Evolutionary conservation across 2,329 filamentous ascomycete genomes (phyloP).

Genomic region (Scedosporium aurantiacum): DNA sequence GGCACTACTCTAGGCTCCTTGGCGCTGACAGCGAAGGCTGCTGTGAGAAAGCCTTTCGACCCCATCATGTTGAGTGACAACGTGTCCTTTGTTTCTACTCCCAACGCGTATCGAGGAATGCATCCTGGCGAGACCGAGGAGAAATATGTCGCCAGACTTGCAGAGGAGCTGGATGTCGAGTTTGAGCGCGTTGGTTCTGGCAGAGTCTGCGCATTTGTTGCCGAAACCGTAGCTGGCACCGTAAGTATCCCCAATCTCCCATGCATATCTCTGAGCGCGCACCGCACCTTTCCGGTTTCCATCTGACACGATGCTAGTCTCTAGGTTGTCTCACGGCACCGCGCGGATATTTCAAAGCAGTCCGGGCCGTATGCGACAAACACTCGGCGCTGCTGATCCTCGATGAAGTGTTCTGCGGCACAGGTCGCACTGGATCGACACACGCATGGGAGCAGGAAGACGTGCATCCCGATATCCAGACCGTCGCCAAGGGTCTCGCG

Average conservation of each 20-base stretch:
- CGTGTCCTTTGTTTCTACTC: slow-evolving; percentile 54
- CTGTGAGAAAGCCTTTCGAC: too few relatives aligned
- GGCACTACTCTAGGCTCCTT: too few relatives aligned
- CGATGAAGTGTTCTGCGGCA: slow-evolving; percentile 67
- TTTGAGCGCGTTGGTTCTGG: slow-evolving; percentile 53
- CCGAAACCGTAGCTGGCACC: background rate
- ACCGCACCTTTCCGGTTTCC: too few relatives aligned
- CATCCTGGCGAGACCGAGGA: slow-evolving; percentile 38
- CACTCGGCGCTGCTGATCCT: slow-evolving; percentile 66
- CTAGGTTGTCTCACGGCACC: slow-evolving; percentile 54
- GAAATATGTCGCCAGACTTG: slow-evolving; percentile 49
- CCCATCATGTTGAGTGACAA: slow-evolving; percentile 15
- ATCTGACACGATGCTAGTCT: too few relatives aligned
- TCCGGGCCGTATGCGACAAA: slow-evolving; percentile 57
- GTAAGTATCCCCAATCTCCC: slow-evolving; percentile 18
- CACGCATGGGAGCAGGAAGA: slow-evolving; percentile 53
- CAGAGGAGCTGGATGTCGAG: slow-evolving; percentile 54
- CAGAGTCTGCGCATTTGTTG: slow-evolving; percentile 53
- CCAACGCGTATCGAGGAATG: slow-evolving; percentile 53
- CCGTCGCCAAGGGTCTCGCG: slow-evolving; percentile 55
- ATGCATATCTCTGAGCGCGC: too few relatives aligned
- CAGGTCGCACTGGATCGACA: slow-evolving; percentile 45
- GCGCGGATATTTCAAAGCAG: slow-evolving; percentile 57
- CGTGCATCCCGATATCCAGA: slow-evolving; percentile 50
- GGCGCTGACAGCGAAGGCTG: too few relatives aligned